Evolutionary conservation across 306 rosid species (phyloP), one percentile per base, ranked within the genome.

Genomic region (Pyrus pyrifolia): DNA sequence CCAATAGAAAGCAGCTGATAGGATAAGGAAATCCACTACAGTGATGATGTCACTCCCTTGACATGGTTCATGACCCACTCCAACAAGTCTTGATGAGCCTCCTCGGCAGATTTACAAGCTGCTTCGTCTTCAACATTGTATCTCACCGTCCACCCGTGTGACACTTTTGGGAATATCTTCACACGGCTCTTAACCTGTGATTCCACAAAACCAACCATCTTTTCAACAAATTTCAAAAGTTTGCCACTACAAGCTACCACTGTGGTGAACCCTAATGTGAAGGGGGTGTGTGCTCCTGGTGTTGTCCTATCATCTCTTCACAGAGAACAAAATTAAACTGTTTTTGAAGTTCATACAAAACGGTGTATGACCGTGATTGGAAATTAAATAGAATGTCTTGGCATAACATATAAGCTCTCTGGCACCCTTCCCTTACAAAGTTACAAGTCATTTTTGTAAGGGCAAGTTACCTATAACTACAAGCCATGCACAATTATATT

Each of bases 31-130:
- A 49, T 14, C 55, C 55, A 15, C 55, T 49, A 49, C 21, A 17
- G 21, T 49, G 55, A 15, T 9, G 45, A 40, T 40, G 27, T n/a
- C 60, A 15, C 69, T 83, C 83, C 82, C 81, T 82, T 85, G 78
- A 80, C 74, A 79, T 87, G 65, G 76, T 83, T 82, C 62, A 79
- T 38, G 65, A 89, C 79, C 91, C 97, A 91, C 45, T 79, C 88
- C 83, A 89, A 77, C 91, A 87, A 53, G 86, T 89, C 81, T 49
- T 75, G 51, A 67, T 91, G 97, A 29, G 94, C 91, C 81, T 91
- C 94, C 64, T 86, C 83, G 5, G 97, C 97, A 66, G 72, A 44
- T 80, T 87, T 86, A 25, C 77, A 83, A 51, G 86, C 84, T 12
- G 51, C 73, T 75, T 84, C 81, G 60, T 89, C 89, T 71, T 85